Conservation (phyloP, 441 rosid species). For the Croton laevigatus region DNA sequence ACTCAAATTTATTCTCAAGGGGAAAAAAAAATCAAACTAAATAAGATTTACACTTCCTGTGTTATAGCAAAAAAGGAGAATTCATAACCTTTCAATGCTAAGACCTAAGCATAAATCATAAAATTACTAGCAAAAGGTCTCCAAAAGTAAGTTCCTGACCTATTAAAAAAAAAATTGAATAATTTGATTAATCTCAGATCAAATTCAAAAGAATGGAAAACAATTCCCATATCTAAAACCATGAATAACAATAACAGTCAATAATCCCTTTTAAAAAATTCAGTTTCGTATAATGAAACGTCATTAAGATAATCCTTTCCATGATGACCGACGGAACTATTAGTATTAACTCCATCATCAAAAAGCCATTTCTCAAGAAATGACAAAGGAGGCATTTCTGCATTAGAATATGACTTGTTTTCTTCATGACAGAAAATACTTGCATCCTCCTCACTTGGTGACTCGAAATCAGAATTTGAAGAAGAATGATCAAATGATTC, state of each 20-base stretch:
- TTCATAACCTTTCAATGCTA: constrained; percentile 8
- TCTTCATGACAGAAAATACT: constrained; percentile 48
- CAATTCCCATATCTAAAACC: not conserved
- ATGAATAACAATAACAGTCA: not conserved
- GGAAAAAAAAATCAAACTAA: not conserved
- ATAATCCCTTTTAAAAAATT: constrained; percentile 37
- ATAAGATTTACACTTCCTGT: constrained; percentile 26
- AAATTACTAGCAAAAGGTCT: constrained; percentile 17
- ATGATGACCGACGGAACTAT: not conserved
- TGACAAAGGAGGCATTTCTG: constrained; percentile 45
- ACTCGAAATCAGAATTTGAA: constrained; percentile 33
- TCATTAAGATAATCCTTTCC: constrained; percentile 47
- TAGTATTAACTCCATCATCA: constrained; percentile 42
- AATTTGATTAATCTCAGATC: not conserved
- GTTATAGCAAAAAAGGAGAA: constrained; percentile 20
- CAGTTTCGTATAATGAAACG: constrained; percentile 43
- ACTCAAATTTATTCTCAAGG: not conserved
- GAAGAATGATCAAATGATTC: constrained; percentile 52
- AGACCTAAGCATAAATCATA: constrained; percentile 6
- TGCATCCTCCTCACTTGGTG: constrained; percentile 39
- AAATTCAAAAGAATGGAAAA: not conserved
- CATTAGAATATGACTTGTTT: constrained; percentile 37
- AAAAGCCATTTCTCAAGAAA: constrained; percentile 76
- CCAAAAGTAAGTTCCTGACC: not conserved
- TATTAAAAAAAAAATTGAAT: too few relatives aligned